A percentile compares a stretch with the other conserved stretches of the same genome.
Conservation (phyloP, 2,329 filamentous ascomycete genomes). For the Trichoderma aggressivum region DNA sequence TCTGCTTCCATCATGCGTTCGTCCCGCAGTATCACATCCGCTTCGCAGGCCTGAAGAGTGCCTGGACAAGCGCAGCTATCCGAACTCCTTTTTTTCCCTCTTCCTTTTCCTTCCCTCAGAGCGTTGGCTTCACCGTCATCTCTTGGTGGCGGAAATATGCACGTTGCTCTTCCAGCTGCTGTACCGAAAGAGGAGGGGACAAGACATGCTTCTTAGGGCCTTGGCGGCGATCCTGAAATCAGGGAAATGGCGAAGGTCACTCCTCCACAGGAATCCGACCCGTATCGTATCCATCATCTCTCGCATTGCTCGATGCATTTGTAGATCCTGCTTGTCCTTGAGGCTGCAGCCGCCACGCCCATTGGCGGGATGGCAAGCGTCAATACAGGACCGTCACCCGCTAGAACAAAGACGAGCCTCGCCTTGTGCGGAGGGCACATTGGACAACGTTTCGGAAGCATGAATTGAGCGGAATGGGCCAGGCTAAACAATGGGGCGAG, state of each 20-base stretch:
- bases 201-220: neutral
- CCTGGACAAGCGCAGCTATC: neutral
- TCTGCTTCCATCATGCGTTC: neutral
- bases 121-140: neutral
- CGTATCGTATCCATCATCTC: neutral
- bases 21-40: neutral
- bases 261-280: neutral
- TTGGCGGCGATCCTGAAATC: conserved; percentile 16
- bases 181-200: conserved; percentile 8
- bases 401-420: neutral
- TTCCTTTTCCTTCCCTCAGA: neutral
- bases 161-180: neutral
- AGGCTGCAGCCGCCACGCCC: neutral
- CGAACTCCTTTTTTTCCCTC: neutral
- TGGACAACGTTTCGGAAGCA: neutral
- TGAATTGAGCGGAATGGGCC: neutral
- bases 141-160: neutral
- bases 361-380: neutral
- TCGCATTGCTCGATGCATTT: neutral
- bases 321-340: neutral
- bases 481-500: neutral
- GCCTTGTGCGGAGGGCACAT: neutral
- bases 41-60: neutral
- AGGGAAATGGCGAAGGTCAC: neutral
- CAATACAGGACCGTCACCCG: neutral